Base-by-base conservation (phyloP, 148 eudicot species). In the Heliamphora exappendiculata region DNA sequence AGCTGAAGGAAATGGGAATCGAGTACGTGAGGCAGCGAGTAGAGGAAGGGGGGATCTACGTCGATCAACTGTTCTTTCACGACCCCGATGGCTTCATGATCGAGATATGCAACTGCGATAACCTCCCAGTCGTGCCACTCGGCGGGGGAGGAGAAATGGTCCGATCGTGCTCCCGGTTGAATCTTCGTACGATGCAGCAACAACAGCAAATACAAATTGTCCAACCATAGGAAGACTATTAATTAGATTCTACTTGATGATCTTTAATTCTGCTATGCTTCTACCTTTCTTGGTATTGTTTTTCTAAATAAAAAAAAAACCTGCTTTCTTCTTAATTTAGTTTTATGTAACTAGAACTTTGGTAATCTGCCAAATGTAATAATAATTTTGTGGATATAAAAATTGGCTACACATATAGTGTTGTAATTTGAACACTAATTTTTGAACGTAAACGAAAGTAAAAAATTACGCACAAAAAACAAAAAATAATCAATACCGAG, bases 51-150 rank as follows among this genome's bases (percentile, higher is more conserved):
- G 97, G 97, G 13, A 80, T 91, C 7, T 66, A 80, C 17, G 96
- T 93, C 9, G 97, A 91, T 73, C 97, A 93, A 7, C 81, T 93
- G 49, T 93, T 93, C 84, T 93, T 93, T 81, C 97, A 93, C 39
- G 97, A 93, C 57, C 97, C 97, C 0, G 96, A 93, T 28, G 96
- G 97, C 11, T 93, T 93, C 93, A 93, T 93, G 97, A 79, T 93
- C 55, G 97, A 93, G 79, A 93, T 93, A 8, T 91, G 96, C 85
- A 87, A 93, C 79, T 93, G 97, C 37, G 96, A 93, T 7, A 88
- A 88, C 74, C 85, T 93, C 1, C 97, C 97, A 5, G 86, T 91
- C 3, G 34, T 93, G 29, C 91, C 97, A 0, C 75, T 93, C 0
- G 87, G 81, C n/a, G 91, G 89, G 37, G 90, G 83, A 41, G 91